Evolutionary conservation across 2,329 filamentous ascomycete species (phyloP).

Genomic region (Rhynchosporium secalis): DNA sequence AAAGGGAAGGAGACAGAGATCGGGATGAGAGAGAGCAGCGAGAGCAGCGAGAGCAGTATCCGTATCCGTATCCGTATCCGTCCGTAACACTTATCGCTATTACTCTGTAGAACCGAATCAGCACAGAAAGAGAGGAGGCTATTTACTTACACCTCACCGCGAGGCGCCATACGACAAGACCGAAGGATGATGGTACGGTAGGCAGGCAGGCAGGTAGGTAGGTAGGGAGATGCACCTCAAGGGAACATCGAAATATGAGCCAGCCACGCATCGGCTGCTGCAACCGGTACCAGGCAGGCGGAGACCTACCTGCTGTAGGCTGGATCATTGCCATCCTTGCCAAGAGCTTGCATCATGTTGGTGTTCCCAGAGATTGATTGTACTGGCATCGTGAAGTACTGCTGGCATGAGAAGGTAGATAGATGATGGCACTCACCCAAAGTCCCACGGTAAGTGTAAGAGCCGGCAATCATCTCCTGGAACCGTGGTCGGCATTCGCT

Average conservation of each 20-base stretch:
- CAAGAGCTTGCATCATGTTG: slow-evolving; percentile 12
- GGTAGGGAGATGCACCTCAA: neutral
- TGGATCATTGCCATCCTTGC: neutral
- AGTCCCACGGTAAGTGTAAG: neutral
- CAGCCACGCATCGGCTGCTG: slow-evolving; percentile 6
- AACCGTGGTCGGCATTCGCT: neutral
- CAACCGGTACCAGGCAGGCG: neutral
- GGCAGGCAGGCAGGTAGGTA: neutral
- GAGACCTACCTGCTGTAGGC: slow-evolving; percentile 4
- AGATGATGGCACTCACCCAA: neutral
- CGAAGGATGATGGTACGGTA: neutral
- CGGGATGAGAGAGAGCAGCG: neutral
- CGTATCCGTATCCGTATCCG: too few relatives aligned
- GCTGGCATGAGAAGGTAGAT: slow-evolving; percentile 12
- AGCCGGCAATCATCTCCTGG: neutral
- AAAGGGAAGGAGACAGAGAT: neutral
- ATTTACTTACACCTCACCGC: too few relatives aligned
- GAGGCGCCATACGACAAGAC: too few relatives aligned
- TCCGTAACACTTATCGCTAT: slow-evolving; percentile 10
- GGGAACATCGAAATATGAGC: neutral
- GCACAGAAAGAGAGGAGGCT: slow-evolving; percentile 1
- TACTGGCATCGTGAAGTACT: neutral
- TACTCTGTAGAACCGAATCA: slow-evolving; percentile 1
- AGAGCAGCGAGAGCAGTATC: neutral
- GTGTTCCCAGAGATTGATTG: neutral